These are phyloP conservation scores for Saraca asoca DNA, from an alignment of 331 rosid species.

Conservation along the genomic window DNA sequence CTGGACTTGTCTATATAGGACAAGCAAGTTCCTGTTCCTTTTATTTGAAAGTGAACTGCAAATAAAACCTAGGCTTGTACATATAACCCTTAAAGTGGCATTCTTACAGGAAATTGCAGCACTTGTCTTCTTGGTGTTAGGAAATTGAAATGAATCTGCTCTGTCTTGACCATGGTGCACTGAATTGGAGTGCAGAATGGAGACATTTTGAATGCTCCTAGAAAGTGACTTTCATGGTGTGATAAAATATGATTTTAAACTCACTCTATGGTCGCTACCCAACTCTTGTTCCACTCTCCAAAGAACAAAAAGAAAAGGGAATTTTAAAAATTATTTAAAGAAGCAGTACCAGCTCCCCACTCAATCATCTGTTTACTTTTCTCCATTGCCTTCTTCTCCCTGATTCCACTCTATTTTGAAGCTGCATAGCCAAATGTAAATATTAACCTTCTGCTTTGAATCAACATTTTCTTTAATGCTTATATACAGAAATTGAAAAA, in stretches of 20 bases:
- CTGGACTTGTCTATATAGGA: no score
- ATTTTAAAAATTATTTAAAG: not conserved
- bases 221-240: not conserved
- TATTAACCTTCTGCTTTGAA: not conserved
- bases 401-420: no score
- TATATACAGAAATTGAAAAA: not conserved
- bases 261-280: not conserved
- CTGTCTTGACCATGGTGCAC: not conserved
- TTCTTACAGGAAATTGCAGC: not conserved
- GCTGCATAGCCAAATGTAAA: not conserved
- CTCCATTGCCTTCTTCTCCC: no score
- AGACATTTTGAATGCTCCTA: not conserved
- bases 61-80: not conserved
- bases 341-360: not conserved
- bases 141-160: not conserved
- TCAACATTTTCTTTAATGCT: not conserved
- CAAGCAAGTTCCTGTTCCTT: not conserved
- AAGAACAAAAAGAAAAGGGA: not conserved
- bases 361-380: no score
- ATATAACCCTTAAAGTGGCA: not conserved
- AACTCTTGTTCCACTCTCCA: not conserved
- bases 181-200: not conserved
- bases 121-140: not conserved
- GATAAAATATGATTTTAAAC: not conserved
- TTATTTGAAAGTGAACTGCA: not conserved